Evolutionary conservation across 768 basidiomycete genomes (phyloP), one percentile per base, ranked within the genome.

Genomic region (Tricholoma sp.): DNA sequence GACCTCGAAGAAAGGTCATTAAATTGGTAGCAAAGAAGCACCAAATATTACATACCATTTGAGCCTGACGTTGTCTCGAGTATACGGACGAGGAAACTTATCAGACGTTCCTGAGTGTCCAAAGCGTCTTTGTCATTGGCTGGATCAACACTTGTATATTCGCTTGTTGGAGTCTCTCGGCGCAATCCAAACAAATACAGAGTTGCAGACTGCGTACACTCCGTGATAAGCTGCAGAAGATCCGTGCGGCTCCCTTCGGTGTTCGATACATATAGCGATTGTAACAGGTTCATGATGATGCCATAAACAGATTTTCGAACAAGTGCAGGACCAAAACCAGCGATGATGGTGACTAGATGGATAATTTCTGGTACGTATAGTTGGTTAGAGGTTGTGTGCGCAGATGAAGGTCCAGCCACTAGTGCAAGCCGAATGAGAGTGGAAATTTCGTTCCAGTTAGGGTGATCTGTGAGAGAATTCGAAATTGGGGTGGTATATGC

Each of bases 221-320:
- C 81, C 31, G 82, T 80, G 60, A 93, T 80, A 2, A 93, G 69
- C 47, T 75, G 70, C 51, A 82, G 78, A 18, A 95, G 71, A 39
- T 84, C 82, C 11, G 78, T 79, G 28, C 76, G 74, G n/a, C 81
- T 67, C 39, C 89, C 87, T 31, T 88, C 84, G 15, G 78, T 72
- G 41, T 80, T 77, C 13, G 80, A 71, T 49, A 83, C 71, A 70
- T 85, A 86, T 12, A 95, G 70, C 0, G 88, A 82, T 60, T 95
- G 94, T 15, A 95, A 71, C 34, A 92, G 78, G 68, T 94, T 94
- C 70, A 93, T 80, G 58, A 91, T 72, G 36, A 90, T 80, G 8
- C 89, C 93, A 65, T 91, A 92, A 39, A 91, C 82, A 4, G 90
- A 87, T 59, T 87, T 88, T 20, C 94, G 84, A 50, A 94, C 83